These are phyloP conservation scores for Vishniacozyma victoriae DNA, from an alignment of 768 basidiomycete species.

Conservation along the genomic window DNA sequence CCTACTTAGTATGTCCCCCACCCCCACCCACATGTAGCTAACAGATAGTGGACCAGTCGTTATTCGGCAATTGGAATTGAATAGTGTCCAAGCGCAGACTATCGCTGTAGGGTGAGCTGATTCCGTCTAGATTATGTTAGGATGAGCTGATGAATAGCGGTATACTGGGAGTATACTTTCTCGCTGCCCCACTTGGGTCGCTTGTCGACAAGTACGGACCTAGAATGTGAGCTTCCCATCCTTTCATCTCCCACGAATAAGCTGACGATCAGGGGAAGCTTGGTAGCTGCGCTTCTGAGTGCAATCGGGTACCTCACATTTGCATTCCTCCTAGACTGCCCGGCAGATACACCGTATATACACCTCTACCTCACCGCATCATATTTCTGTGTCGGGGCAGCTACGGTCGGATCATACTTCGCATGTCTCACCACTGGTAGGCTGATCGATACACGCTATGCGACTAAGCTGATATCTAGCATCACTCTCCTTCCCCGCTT, in stretches of 20 bases:
- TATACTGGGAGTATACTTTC: conserved; percentile 42
- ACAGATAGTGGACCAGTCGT: conserved; percentile 36
- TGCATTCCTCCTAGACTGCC: conserved; percentile 20
- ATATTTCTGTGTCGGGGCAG: conserved; percentile 41
- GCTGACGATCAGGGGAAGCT: conserved; percentile 23
- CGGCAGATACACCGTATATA: conserved; percentile 25
- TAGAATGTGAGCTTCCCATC: conserved; percentile 33
- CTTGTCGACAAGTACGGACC: conserved; percentile 42
- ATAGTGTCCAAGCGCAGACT: conserved; percentile 34
- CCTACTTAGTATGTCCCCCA: conserved; percentile 33
- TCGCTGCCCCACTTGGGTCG: conserved; percentile 44
- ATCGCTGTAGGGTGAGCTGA: conserved; percentile 39
- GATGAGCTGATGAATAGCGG: conserved; percentile 22
- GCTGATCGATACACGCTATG: conserved; percentile 1
- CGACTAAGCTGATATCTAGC: conserved; percentile 14
- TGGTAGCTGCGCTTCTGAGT: conserved; percentile 34
- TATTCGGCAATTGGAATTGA: conserved; percentile 30
- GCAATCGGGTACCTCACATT: conserved; percentile 42
- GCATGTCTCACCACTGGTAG: conserved; percentile 41
- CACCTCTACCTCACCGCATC: conserved; percentile 33
- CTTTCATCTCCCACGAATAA: background rate
- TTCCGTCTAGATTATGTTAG: background rate
- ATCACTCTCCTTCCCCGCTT: conserved; percentile 40
- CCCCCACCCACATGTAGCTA: background rate
- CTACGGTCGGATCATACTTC: conserved; percentile 45